Conservation (phyloP, 345 rosid species). For the Litchi chinensis region DNA sequence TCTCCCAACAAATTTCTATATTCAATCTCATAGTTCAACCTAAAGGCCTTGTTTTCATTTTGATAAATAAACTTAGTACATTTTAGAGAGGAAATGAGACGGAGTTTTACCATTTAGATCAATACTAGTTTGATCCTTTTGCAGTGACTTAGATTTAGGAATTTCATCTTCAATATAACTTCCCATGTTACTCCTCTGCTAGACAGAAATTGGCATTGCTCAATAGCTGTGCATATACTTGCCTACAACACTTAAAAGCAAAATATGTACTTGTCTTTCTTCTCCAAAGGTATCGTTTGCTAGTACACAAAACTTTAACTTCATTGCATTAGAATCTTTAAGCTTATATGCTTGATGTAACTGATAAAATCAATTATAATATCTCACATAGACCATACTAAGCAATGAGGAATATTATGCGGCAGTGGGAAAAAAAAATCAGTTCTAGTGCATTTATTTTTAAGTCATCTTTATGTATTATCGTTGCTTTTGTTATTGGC, state of each 20-base stretch:
- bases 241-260: not conserved
- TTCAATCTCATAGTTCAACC: not conserved
- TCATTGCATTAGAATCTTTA: no score
- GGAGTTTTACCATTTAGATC: not conserved
- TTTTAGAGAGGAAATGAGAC: not conserved
- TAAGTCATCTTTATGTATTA: not conserved
- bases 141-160: not conserved
- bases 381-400: not conserved
- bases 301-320: not conserved
- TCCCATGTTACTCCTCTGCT: slow-evolving; percentile 12
- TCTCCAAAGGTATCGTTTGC: not conserved
- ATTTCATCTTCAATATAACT: not conserved
- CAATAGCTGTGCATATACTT: not conserved
- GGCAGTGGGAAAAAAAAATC: not conserved
- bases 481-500: not conserved
- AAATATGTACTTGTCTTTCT: not conserved
- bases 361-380: not conserved
- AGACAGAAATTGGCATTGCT: not conserved
- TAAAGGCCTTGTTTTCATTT: not conserved
- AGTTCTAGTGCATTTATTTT: not conserved
- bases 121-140: not conserved
- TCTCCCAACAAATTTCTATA: not conserved
- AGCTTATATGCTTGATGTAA: not conserved
- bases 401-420: not conserved
- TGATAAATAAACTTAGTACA: not conserved